A percentile compares a stretch with the other conserved stretches of the same genome.
Evolutionary conservation across 2,329 filamentous ascomycete species (phyloP).

Genomic region (Lasiodiplodia citricola): DNA sequence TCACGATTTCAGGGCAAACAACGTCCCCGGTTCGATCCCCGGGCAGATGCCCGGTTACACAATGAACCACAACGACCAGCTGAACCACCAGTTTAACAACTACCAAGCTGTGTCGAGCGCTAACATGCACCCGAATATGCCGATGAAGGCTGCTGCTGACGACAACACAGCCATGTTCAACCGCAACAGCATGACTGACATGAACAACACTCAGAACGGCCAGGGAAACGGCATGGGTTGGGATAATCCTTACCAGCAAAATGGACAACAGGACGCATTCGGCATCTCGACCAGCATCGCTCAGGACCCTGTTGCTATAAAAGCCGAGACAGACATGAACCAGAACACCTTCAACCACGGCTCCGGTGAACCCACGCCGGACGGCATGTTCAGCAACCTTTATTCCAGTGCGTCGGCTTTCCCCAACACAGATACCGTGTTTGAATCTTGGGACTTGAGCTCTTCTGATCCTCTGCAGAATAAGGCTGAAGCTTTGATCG

Average conservation of each 20-base stretch:
- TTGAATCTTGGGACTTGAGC: conserved; percentile 51
- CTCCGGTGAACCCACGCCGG: conserved; percentile 51
- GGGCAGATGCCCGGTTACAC: conserved; percentile 29
- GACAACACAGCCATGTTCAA: conserved; percentile 38
- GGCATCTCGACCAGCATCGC: conserved; percentile 54
- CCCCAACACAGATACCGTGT: conserved; percentile 43
- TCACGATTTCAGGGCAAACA: conserved; percentile 41
- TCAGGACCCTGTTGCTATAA: conserved; percentile 50
- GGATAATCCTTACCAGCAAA: conserved; percentile 51
- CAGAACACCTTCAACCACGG: conserved; percentile 43
- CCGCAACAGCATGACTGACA: conserved; percentile 42
- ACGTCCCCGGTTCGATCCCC: conserved; percentile 27
- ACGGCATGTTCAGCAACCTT: conserved; percentile 56
- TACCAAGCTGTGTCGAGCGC: conserved; percentile 38
- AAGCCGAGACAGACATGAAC: conserved; percentile 51
- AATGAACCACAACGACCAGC: conserved; percentile 23
- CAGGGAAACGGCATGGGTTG: conserved; percentile 50
- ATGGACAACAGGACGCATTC: conserved; percentile 51
- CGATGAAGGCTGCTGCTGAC: conserved; percentile 41
- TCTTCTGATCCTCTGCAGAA: conserved; percentile 51
- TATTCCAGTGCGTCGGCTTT: conserved; percentile 53
- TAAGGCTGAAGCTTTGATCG: conserved; percentile 51
- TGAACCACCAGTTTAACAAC: conserved; percentile 37
- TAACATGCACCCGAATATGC: conserved; percentile 43
- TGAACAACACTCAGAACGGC: conserved; percentile 42